Conservation (phyloP, 2,329 filamentous ascomycete genomes). For the Ophiocordyceps robertsii region DNA sequence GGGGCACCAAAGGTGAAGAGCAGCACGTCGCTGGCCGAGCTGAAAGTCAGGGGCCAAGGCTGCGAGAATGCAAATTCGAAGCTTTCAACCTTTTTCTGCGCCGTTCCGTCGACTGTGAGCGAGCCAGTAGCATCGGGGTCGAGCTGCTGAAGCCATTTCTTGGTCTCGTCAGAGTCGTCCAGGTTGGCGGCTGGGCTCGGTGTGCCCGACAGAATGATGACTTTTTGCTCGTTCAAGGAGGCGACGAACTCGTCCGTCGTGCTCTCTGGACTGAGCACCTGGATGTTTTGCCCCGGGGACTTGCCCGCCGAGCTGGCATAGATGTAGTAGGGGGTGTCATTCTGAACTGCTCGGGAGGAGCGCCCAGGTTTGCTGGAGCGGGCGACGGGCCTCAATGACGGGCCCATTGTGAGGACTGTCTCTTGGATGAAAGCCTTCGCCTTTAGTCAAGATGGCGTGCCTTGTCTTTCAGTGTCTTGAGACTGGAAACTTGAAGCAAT, state of each 20-base stretch:
- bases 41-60: slow-evolving; percentile 3
- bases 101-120: neutral
- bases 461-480: too few species aligned
- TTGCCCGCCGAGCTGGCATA: slow-evolving; percentile 3
- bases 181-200: slow-evolving; percentile 1
- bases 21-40: slow-evolving; percentile 1
- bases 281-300: neutral
- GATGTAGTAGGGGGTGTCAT: neutral
- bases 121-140: slow-evolving; percentile 1
- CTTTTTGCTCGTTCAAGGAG: slow-evolving; percentile 1
- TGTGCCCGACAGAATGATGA: neutral
- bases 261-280: neutral
- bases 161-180: slow-evolving; percentile 1
- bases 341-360: neutral
- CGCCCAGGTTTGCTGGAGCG: neutral
- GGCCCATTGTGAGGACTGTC: neutral
- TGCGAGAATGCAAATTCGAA: neutral
- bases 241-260: slow-evolving; percentile 2
- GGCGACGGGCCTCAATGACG: neutral
- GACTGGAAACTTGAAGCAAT: neutral
- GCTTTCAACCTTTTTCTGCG: neutral
- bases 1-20: slow-evolving; percentile 3
- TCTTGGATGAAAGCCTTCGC: neutral
- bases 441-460: too few species aligned
- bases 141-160: slow-evolving; percentile 1